Conservation (phyloP, 768 basidiomycete genomes). For the Bullera alba region DNA sequence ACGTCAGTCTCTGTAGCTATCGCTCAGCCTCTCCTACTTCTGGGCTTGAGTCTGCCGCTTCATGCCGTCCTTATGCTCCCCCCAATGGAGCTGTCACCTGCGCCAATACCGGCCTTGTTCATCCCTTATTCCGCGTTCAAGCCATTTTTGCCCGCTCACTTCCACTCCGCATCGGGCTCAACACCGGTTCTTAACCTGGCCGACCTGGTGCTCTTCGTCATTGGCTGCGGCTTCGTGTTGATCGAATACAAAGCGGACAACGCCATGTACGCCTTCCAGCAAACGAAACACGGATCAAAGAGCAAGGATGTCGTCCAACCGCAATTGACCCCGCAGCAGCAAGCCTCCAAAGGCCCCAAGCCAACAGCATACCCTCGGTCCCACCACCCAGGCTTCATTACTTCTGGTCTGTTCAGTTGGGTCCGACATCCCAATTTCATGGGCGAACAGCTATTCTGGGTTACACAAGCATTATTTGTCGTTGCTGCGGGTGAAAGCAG, state of each 20-base stretch:
- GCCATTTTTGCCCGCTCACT: slow-evolving; percentile 12
- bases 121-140: slow-evolving; percentile 12
- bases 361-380: slow-evolving; percentile 20
- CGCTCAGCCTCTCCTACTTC: slow-evolving; percentile 73
- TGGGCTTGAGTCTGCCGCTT: slow-evolving; percentile 52
- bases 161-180: slow-evolving; percentile 42
- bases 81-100: slow-evolving; percentile 23
- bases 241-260: slow-evolving; percentile 83
- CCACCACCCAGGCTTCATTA: slow-evolving; percentile 68
- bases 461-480: slow-evolving; percentile 40
- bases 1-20: slow-evolving; percentile 51
- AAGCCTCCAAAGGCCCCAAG: slow-evolving; percentile 54
- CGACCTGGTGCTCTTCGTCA: slow-evolving; percentile 58
- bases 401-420: slow-evolving; percentile 77
- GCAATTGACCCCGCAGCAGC: slow-evolving; percentile 57
- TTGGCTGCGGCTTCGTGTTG: slow-evolving; percentile 57
- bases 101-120: slow-evolving; percentile 10
- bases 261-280: slow-evolving; percentile 74
- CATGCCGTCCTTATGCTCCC: slow-evolving; percentile 45
- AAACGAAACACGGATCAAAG: slow-evolving; percentile 57
- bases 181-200: slow-evolving; percentile 55
- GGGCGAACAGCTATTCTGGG: slow-evolving; percentile 76
- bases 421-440: slow-evolving; percentile 86
- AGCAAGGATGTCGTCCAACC: slow-evolving; percentile 53
- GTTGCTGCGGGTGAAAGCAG: slow-evolving; percentile 29